Evolutionary conservation across 495 filamentous ascomycete species (phyloP).

Genomic region (Cudoniella acicularis): DNA sequence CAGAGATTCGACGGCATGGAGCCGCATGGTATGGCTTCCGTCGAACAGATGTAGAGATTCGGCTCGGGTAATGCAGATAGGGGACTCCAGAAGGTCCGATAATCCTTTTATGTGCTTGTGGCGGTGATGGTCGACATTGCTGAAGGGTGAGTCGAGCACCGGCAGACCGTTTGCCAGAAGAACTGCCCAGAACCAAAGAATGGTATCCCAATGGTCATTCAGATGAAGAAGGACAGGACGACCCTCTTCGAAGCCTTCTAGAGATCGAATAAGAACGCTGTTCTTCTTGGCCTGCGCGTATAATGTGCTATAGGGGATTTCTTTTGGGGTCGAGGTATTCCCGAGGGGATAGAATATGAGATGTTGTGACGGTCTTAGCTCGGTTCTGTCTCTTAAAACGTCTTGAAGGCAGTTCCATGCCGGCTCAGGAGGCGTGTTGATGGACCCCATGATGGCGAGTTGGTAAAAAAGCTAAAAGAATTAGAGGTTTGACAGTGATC

Average conservation of each 20-base stretch:
- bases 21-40: neutral
- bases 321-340: neutral
- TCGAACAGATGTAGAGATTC: neutral
- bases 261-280: neutral
- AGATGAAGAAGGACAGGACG: conserved; percentile 34
- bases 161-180: conserved; percentile 34
- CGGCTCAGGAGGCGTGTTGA: too few species aligned
- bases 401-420: neutral
- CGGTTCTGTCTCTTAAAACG: neutral
- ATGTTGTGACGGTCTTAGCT: neutral
- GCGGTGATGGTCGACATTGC: neutral
- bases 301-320: neutral
- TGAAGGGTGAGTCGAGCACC: conserved; percentile 1
- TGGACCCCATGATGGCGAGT: neutral
- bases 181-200: conserved; percentile 44
- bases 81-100: neutral
- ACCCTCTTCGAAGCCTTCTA: neutral
- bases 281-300: neutral
- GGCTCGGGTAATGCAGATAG: neutral
- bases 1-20: neutral
- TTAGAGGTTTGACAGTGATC: too few species aligned
- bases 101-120: neutral
- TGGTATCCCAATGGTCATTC: conserved; percentile 34
- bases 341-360: neutral
- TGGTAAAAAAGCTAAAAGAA: too few species aligned